Conservation (phyloP, 176 grass and related monocot genomes). For the Ananas comosus region DNA sequence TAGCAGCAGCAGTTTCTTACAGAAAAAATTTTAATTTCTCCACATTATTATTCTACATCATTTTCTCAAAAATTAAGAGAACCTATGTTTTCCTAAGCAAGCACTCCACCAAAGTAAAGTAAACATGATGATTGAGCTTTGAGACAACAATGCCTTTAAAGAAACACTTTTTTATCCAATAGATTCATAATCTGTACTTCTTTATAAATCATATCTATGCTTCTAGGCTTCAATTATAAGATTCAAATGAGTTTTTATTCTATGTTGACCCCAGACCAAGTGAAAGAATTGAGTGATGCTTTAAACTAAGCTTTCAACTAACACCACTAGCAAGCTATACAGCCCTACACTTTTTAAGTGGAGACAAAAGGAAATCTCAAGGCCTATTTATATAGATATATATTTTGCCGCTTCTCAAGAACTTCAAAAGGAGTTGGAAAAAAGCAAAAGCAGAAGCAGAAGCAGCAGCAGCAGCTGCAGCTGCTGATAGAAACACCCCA, state of each 20-base stretch:
- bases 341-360: neutral
- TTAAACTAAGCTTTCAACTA: neutral
- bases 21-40: no score
- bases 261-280: neutral
- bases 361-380: neutral
- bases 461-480: neutral
- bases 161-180: no score
- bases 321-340: neutral
- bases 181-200: no score
- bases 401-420: neutral
- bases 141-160: no score
- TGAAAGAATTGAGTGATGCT: neutral
- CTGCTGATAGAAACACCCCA: neutral
- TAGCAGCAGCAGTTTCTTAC: no score
- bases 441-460: no score
- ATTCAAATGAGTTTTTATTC: neutral
- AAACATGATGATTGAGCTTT: no score
- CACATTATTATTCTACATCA: no score
- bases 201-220: no score
- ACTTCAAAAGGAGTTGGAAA: neutral
- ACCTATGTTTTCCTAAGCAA: no score
- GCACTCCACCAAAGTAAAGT: no score
- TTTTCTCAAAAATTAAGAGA: no score
- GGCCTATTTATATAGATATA: neutral
- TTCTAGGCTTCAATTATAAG: neutral